Evolutionary conservation across 2,329 filamentous ascomycete genomes (phyloP).

Genomic region (Colletotrichum gigasporum): DNA sequence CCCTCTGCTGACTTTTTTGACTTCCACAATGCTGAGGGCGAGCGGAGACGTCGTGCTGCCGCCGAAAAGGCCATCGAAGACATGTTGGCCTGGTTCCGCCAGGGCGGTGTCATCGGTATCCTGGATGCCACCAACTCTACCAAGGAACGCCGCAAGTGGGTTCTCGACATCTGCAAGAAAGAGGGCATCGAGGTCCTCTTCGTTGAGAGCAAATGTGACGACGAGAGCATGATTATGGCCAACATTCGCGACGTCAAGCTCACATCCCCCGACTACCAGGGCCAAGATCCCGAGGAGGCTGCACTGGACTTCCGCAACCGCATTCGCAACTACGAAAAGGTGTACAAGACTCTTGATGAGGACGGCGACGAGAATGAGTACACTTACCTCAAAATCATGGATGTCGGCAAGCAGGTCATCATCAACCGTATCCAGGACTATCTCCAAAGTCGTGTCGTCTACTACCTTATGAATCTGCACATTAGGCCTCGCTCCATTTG

Average conservation of each 20-base stretch:
- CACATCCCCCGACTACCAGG: conserved; percentile 92
- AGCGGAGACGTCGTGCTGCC: conserved; percentile 85
- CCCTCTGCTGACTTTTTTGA: conserved; percentile 97
- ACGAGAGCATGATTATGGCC: conserved; percentile 95
- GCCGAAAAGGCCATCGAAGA: conserved; percentile 92
- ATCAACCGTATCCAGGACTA: conserved; percentile 99
- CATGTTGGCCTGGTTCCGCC: conserved; percentile 92
- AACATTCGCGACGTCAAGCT: conserved; percentile 99
- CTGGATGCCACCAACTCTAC: conserved; percentile 98
- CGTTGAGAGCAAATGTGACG: conserved; percentile 96
- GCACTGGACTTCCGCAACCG: conserved; percentile 92
- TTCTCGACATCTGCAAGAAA: conserved; percentile 78
- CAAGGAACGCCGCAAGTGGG: conserved; percentile 89
- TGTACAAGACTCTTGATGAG: conserved; percentile 92
- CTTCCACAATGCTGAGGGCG: conserved; percentile 86
- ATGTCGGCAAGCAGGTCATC: conserved; percentile 94
- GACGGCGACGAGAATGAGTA: conserved; percentile 81
- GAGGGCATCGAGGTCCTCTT: conserved; percentile 91
- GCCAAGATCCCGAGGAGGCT: conserved; percentile 91
- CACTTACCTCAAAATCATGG: conserved; percentile 97
- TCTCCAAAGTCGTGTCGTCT: conserved; percentile 93
- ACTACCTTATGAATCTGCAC: conserved; percentile 98
- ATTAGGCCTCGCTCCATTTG: conserved; percentile 97
- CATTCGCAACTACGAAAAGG: conserved; percentile 96
- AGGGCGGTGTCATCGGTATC: conserved; percentile 86